Evolutionary conservation across 768 basidiomycete genomes (phyloP), one percentile per base, ranked within the genome.

Genomic region (Leccinum fibrillosum): DNA sequence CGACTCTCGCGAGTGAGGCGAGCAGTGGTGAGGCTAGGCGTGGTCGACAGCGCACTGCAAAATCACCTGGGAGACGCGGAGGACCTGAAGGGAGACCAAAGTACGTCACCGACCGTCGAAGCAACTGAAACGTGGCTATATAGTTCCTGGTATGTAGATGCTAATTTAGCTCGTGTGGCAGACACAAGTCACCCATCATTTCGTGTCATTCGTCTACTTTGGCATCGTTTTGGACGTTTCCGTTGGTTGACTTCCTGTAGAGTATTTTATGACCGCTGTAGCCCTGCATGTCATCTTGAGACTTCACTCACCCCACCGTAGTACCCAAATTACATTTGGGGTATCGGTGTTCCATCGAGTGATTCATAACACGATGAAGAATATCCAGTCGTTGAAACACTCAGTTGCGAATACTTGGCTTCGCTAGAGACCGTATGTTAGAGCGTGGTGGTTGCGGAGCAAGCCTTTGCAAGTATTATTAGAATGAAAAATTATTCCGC

Each of bases 1-100:
- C 75, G 44, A 69, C 60, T 49, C 72, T 80, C 19, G 68, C 63
- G 59, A 45, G 63, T 56, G 62, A 65, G 21, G 64, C 45, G 17
- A 37, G 19, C 5, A 54, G 32, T 21, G 56, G 17, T 17, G 49
- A 53, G 19, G 52, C 50, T 21, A 34, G 51, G 50, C 60, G 45
- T 21, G 35, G 39, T n/a, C 51, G 25, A 51, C 53, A 19, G 19
- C 42, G 56, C 50, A 55, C 34, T 26, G 52, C 54, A n/a, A 64
- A 55, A 50, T 13, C 32, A 10, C 48, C 47, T 26, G 48, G 60
- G 26, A 32, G 8, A 13, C 42, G 42, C 5, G 19, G 19, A 19
- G 47, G 35, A 19, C 15, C 32, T 30, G 37, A 47, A 15, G 21
- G 32, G 32, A 53, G 11, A 49, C 9, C 54, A 25, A 54, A 39